phyloP scores from a whole-genome alignment of 2,329 filamentous ascomycete species.

The Aschersonia sp. region DNA sequence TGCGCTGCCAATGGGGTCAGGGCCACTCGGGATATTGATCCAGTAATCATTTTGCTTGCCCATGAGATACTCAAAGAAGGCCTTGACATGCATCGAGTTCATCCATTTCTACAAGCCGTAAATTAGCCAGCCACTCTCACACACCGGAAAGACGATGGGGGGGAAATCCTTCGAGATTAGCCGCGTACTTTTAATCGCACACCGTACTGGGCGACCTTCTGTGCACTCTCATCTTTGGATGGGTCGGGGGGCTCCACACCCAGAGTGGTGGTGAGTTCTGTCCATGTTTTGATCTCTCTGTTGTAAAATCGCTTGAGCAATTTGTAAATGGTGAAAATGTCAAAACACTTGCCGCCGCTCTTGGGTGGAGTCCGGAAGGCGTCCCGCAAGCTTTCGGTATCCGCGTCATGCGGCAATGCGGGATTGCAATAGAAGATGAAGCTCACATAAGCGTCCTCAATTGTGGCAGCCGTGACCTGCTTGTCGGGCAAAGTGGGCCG shows the following conservation, averaged over 20 bases:
- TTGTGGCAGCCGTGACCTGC: conserved; percentile 51
- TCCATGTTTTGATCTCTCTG: conserved; percentile 87
- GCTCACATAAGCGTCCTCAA: conserved; percentile 68
- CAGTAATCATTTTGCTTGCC: conserved; percentile 69
- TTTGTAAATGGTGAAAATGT: conserved; percentile 51
- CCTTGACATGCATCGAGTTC: conserved; percentile 89
- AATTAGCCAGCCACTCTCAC: background rate
- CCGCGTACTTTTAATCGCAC: conserved; percentile 67
- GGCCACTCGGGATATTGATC: conserved; percentile 53
- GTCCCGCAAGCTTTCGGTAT: conserved; percentile 57
- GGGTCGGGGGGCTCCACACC: conserved; percentile 75
- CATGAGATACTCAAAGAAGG: conserved; percentile 83
- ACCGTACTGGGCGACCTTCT: conserved; percentile 91
- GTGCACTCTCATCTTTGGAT: conserved; percentile 55
- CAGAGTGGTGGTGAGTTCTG: conserved; percentile 70
- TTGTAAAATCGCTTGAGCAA: conserved; percentile 65
- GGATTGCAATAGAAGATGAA: conserved; percentile 92
- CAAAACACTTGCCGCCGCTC: conserved; percentile 78
- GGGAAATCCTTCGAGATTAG: background rate
- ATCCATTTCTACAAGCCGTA: conserved; percentile 60
- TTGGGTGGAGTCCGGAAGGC: conserved; percentile 69
- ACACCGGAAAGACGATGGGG: background rate
- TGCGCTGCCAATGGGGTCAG: conserved; percentile 46
- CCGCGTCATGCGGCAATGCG: conserved; percentile 48
- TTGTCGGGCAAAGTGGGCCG: conserved; percentile 43